Conservation (phyloP, 1,284 basidiomycete genomes). For the Somion occarium region DNA sequence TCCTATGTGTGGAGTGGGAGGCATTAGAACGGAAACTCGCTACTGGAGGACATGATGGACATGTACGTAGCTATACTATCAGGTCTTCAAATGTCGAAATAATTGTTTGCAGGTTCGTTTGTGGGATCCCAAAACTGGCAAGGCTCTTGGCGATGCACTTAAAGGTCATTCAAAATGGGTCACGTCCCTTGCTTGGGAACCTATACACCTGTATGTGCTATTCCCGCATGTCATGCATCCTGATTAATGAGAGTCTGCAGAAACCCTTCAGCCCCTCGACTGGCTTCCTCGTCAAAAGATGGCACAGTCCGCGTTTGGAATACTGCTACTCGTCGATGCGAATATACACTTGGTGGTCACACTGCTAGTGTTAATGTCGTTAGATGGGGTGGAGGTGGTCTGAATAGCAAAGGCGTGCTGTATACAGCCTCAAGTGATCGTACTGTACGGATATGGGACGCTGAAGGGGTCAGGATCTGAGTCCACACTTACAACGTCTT, state of each 20-base stretch:
- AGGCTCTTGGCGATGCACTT: conserved; percentile 77
- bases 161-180: conserved; percentile 97
- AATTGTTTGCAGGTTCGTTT: conserved; percentile 57
- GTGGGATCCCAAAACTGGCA: conserved; percentile 90
- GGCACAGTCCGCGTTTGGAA: conserved; percentile 95
- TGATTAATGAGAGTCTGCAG: conserved; percentile 32
- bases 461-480: conserved; percentile 56
- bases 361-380: conserved; percentile 94
- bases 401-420: conserved; percentile 67
- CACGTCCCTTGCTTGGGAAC: conserved; percentile 95
- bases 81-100: too few species aligned
- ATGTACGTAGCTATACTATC: conserved; percentile 64
- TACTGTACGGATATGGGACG: conserved; percentile 93
- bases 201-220: conserved; percentile 74
- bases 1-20: conserved; percentile 97
- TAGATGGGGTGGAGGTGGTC: conserved; percentile 86
- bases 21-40: conserved; percentile 86
- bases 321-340: conserved; percentile 63
- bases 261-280: conserved; percentile 71
- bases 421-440: conserved; percentile 95
- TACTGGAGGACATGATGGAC: conserved; percentile 89
- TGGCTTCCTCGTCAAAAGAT: conserved; percentile 96
- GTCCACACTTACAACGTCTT: background rate
- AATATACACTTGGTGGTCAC: conserved; percentile 91
- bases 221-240: background rate